Percentiles rank a stretch among this genome's conserved stretches.
Conservation (phyloP, 179 eudicot species). For the Amaranthus tricolor region DNA sequence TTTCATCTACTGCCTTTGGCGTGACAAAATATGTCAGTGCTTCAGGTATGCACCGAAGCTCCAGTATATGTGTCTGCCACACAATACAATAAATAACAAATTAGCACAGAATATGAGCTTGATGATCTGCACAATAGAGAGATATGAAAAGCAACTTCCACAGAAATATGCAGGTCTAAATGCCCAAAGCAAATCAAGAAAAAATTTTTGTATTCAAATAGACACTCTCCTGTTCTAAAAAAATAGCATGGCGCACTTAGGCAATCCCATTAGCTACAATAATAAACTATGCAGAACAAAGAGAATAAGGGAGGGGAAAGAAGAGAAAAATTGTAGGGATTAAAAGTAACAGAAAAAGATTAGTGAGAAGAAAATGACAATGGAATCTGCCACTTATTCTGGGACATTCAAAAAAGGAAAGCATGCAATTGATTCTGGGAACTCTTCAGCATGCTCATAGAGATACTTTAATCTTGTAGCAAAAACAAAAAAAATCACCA, state of each 20-base stretch:
- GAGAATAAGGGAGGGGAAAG: neutral
- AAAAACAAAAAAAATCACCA: neutral
- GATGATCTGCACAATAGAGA: constrained; percentile 8
- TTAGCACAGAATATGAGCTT: neutral
- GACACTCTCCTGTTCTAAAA: neutral
- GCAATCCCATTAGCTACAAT: neutral
- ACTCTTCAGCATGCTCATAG: neutral
- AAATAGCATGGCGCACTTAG: neutral
- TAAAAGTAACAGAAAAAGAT: neutral
- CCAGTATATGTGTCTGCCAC: constrained; percentile 79
- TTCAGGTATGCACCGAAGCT: constrained; percentile 86
- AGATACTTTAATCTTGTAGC: neutral
- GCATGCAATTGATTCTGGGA: neutral
- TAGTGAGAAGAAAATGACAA: neutral
- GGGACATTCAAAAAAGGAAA: neutral
- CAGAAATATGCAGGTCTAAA: neutral
- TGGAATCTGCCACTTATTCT: neutral
- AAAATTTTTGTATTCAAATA: neutral
- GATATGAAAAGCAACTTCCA: neutral
- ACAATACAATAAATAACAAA: constrained; percentile 14
- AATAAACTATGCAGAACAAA: neutral
- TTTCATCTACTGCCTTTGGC: constrained; percentile 94
- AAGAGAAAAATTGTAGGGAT: neutral
- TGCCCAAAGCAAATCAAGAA: neutral
- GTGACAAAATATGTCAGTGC: constrained; percentile 92